Conservation (phyloP, 2,329 filamentous ascomycete genomes). For the Ophiostoma pallidulum region DNA sequence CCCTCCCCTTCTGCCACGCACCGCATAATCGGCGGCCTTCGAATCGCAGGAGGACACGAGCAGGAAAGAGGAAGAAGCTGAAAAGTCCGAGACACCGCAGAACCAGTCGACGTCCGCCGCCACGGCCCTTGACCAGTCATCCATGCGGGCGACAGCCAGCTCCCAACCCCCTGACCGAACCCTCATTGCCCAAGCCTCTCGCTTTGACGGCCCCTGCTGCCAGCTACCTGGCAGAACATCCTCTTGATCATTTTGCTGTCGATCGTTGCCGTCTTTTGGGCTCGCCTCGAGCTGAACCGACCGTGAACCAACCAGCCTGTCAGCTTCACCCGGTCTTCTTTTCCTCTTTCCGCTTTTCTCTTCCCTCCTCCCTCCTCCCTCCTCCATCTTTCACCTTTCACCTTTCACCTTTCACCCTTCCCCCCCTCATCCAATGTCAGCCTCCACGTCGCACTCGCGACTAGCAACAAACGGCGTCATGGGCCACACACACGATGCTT, state of each 20-base stretch:
- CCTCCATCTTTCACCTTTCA: not conserved
- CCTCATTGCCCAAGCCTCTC: not conserved
- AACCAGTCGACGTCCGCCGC: conserved; percentile 3
- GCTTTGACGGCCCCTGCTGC: no score
- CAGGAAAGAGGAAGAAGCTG: no score
- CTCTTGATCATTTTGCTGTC: no score
- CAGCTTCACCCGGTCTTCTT: not conserved
- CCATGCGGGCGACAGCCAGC: not conserved
- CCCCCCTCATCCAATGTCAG: conserved; percentile 25
- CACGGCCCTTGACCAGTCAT: conserved; percentile 2
- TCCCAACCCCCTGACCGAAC: not conserved
- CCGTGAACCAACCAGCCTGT: no score
- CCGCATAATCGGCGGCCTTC: not conserved
- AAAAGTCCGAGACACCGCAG: not conserved
- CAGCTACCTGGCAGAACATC: not conserved
- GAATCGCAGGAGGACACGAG: no score
- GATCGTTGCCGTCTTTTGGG: no score
- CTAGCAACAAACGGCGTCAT: conserved; percentile 24
- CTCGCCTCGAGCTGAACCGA: no score
- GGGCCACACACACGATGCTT: conserved; percentile 21
- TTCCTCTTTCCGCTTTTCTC: not conserved
- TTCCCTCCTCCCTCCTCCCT: not conserved
- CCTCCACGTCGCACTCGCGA: conserved; percentile 26
- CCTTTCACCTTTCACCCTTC: not conserved
- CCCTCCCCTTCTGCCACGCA: not conserved